A percentile compares a stretch with the other conserved stretches of the same genome.
Evolutionary conservation across 768 basidiomycete genomes (phyloP).

Genomic region (Trametes sanguinea): DNA sequence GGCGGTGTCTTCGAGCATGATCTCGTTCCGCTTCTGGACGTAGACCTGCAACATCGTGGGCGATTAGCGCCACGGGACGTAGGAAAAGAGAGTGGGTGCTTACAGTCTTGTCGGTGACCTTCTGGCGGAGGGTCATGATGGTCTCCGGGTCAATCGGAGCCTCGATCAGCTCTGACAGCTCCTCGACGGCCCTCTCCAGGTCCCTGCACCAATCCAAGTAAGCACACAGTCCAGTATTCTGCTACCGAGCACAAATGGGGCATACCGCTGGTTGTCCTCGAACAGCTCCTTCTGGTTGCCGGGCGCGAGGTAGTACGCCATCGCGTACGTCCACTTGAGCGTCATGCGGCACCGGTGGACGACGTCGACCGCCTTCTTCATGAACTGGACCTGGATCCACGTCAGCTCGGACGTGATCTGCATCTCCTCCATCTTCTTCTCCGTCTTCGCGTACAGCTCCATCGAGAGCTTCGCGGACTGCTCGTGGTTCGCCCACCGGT

Average conservation of each 20-base stretch:
- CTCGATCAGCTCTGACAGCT: constrained; percentile 90
- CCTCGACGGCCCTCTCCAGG: constrained; percentile 92
- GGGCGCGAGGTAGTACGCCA: constrained; percentile 94
- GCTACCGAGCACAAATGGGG: background rate
- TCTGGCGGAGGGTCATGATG: constrained; percentile 81
- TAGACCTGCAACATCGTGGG: constrained; percentile 57
- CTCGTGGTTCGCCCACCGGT: constrained; percentile 99
- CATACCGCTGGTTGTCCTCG: constrained; percentile 93
- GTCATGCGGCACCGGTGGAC: constrained; percentile 89
- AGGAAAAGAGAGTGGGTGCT: constrained; percentile 26
- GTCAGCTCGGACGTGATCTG: constrained; percentile 88
- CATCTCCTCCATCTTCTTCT: constrained; percentile 99
- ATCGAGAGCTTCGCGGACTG: constrained; percentile 96
- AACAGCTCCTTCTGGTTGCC: constrained; percentile 94
- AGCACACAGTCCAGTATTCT: background rate
- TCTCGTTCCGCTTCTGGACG: constrained; percentile 96
- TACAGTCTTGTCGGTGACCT: constrained; percentile 95
- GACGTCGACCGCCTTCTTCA: constrained; percentile 97
- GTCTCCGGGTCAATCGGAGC: constrained; percentile 84
- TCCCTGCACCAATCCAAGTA: constrained; percentile 52
- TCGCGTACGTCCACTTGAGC: constrained; percentile 98
- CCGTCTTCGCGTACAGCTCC: constrained; percentile 91
- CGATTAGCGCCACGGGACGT: background rate
- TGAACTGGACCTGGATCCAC: constrained; percentile 99
- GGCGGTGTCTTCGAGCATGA: constrained; percentile 93